A percentile compares a stretch with the other conserved stretches of the same genome.
phyloP scores from a whole-genome alignment of 768 basidiomycete genomes.

The Hypsizygus marmoreus region DNA sequence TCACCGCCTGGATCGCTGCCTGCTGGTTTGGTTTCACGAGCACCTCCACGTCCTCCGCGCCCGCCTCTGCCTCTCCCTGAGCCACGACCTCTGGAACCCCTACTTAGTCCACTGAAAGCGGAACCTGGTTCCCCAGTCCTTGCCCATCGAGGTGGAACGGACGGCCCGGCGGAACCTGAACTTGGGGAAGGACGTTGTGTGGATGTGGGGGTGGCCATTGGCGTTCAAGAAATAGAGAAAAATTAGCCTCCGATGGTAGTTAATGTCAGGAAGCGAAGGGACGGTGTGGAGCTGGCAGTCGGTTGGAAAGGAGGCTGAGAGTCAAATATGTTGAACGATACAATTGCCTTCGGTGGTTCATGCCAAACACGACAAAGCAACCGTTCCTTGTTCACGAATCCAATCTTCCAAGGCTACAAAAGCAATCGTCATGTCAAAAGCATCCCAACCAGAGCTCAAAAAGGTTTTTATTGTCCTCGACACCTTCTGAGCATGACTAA shows the following conservation, averaged over 20 bases:
- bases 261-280: not conserved
- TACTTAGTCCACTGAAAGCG: constrained; percentile 46
- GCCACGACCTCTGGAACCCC: constrained; percentile 35
- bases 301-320: not conserved
- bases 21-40: constrained; percentile 20
- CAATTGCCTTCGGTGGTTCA: constrained; percentile 1
- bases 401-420: constrained; percentile 8
- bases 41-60: constrained; percentile 34
- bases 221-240: not conserved
- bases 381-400: constrained; percentile 6
- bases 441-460: constrained; percentile 96
- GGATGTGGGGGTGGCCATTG: constrained; percentile 47
- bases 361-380: constrained; percentile 42
- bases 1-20: constrained; percentile 21
- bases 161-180: constrained; percentile 30
- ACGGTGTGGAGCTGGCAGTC: not conserved
- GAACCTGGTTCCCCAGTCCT: constrained; percentile 48
- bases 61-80: constrained; percentile 32
- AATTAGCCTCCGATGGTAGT: not conserved
- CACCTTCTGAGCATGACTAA: constrained; percentile 7
- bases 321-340: no score
- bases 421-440: constrained; percentile 74
- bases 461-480: constrained; percentile 59
- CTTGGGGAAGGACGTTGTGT: constrained; percentile 24
- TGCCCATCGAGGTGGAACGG: constrained; percentile 42